phyloP scores from a whole-genome alignment of 73 alveolate genomes.

The Paramecium primaurelia region DNA sequence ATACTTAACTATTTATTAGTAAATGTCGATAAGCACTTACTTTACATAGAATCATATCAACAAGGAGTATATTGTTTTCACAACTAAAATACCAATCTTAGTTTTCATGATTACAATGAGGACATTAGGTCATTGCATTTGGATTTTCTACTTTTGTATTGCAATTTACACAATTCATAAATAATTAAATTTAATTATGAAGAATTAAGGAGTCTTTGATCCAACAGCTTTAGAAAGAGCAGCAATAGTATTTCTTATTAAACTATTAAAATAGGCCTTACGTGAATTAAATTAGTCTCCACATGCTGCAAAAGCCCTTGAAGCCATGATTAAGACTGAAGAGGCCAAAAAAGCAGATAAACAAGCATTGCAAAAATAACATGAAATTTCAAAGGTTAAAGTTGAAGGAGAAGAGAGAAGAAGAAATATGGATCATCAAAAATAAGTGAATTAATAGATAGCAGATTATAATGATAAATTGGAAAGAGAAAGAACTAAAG shows the following conservation, averaged over 20 bases:
- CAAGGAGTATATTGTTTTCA: neutral
- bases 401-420: slow-evolving; percentile 73
- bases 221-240: slow-evolving; percentile 30
- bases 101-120: no score
- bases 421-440: slow-evolving; percentile 66
- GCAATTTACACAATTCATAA: neutral
- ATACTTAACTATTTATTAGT: no score
- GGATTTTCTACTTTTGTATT: neutral
- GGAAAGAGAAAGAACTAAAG: slow-evolving; percentile 73
- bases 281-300: neutral
- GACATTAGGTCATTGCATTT: neutral
- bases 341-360: slow-evolving; percentile 21
- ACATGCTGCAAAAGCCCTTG: slow-evolving; percentile 30
- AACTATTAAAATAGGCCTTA: neutral
- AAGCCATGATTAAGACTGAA: slow-evolving; percentile 31
- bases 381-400: slow-evolving; percentile 26
- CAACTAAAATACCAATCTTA: neutral
- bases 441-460: slow-evolving; percentile 66
- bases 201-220: slow-evolving; percentile 24
- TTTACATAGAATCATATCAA: neutral
- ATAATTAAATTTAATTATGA: slow-evolving; percentile 7
- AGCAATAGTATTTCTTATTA: neutral
- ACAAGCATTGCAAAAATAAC: neutral
- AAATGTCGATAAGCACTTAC: no score
- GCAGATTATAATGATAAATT: slow-evolving; percentile 80